These are phyloP conservation scores for Mycena epipterygia DNA, from an alignment of 768 basidiomycete species.

Conservation along the genomic window DNA sequence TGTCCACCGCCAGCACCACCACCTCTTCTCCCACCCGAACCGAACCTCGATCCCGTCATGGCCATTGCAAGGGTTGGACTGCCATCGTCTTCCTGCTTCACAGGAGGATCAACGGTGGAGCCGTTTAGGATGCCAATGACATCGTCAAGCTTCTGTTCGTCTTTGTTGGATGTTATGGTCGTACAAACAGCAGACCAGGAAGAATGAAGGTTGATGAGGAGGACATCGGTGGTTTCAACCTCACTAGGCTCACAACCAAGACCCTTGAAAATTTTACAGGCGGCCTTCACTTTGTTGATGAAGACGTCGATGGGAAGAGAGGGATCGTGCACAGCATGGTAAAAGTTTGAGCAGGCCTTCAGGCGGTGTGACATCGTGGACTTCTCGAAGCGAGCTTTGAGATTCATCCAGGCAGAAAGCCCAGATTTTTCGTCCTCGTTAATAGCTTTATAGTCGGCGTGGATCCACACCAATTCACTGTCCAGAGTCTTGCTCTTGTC, in stretches of 20 bases:
- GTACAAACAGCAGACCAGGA: not conserved
- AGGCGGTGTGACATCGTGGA: not conserved
- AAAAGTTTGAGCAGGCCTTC: not conserved
- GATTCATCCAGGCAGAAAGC: not conserved
- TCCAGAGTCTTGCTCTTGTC: not conserved
- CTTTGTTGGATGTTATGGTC: slow-evolving; percentile 12
- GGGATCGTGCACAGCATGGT: not conserved
- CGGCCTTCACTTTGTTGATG: not conserved
- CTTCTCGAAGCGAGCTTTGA: not conserved
- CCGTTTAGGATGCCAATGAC: not conserved
- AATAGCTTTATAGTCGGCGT: not conserved
- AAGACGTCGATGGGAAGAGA: not conserved
- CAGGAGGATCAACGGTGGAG: slow-evolving; percentile 10
- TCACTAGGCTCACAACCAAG: slow-evolving; percentile 22
- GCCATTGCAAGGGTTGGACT: not conserved
- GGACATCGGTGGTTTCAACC: slow-evolving; percentile 22
- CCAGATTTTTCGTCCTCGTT: not conserved
- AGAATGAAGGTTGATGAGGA: slow-evolving; percentile 30
- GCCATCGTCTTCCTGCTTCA: not conserved
- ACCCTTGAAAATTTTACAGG: slow-evolving; percentile 5
- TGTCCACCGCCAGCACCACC: not conserved
- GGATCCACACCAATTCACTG: not conserved
- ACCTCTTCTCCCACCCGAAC: slow-evolving; percentile 23
- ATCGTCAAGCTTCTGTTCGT: too few relatives aligned
- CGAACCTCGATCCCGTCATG: not conserved